phyloP scores from a whole-genome alignment of 768 basidiomycete genomes.

The Termitomyces sp. region DNA sequence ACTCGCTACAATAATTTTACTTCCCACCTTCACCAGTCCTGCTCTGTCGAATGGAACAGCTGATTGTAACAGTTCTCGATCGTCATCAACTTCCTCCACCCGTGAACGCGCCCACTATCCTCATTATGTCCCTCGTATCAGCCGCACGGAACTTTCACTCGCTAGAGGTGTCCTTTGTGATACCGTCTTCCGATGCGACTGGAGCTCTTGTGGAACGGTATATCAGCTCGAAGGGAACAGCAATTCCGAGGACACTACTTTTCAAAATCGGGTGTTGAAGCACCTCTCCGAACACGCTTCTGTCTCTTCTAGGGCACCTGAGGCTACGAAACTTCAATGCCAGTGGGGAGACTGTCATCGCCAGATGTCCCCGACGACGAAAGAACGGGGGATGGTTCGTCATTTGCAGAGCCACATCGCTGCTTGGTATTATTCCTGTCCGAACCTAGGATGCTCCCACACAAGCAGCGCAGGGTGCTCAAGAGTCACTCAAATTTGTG shows the following conservation, averaged over 20 bases:
- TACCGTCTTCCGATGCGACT: background rate
- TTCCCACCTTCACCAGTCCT: background rate
- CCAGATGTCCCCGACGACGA: background rate
- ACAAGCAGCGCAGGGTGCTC: background rate
- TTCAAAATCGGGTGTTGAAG: background rate
- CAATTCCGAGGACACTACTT: background rate
- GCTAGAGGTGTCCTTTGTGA: background rate
- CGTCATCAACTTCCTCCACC: background rate
- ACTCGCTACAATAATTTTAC: background rate
- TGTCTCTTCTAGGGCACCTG: background rate
- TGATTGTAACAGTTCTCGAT: background rate
- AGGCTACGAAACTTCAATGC: background rate
- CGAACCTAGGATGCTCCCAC: background rate
- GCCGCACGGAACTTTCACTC: background rate
- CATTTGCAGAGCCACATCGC: slow-evolving; percentile 1
- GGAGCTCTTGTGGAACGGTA: background rate
- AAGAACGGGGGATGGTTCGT: slow-evolving; percentile 1
- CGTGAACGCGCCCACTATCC: background rate
- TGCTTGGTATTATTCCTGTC: slow-evolving; percentile 2
- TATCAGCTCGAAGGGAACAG: background rate
- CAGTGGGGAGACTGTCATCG: background rate
- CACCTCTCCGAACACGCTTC: background rate
- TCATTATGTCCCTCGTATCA: background rate
- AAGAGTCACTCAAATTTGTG: background rate
- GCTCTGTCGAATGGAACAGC: background rate